A percentile compares a stretch with the other conserved stretches of the same genome.
Evolutionary conservation across 2,329 filamentous ascomycete genomes (phyloP).

Genomic region (Thielaviopsis musarum): DNA sequence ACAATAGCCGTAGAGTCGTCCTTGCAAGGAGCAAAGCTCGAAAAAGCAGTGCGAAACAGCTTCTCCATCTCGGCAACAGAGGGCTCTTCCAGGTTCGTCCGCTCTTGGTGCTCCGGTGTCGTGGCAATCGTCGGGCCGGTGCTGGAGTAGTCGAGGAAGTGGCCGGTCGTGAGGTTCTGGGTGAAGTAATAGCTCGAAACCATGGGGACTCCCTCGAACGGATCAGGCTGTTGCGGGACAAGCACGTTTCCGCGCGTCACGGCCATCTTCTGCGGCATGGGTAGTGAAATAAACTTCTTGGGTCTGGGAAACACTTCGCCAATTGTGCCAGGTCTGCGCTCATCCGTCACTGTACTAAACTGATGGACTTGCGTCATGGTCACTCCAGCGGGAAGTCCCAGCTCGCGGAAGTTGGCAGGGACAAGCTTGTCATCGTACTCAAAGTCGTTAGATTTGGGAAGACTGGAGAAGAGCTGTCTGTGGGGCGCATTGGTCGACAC

Average conservation of each 20-base stretch:
- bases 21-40: slow-evolving; percentile 59
- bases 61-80: slow-evolving; percentile 49
- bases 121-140: slow-evolving; percentile 19
- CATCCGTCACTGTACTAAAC: slow-evolving; percentile 22
- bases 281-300: slow-evolving; percentile 38
- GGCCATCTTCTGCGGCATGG: slow-evolving; percentile 42
- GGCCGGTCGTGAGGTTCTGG: slow-evolving; percentile 46
- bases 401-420: slow-evolving; percentile 37
- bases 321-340: slow-evolving; percentile 37
- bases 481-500: slow-evolving; percentile 59
- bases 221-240: slow-evolving; percentile 36
- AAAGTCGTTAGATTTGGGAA: slow-evolving; percentile 28
- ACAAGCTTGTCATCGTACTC: slow-evolving; percentile 16
- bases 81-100: slow-evolving; percentile 51
- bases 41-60: slow-evolving; percentile 61
- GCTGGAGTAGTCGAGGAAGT: slow-evolving; percentile 55
- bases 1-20: slow-evolving; percentile 58
- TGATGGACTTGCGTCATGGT: slow-evolving; percentile 24
- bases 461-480: slow-evolving; percentile 71
- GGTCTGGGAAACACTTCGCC: slow-evolving; percentile 40
- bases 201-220: slow-evolving; percentile 37
- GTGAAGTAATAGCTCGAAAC: slow-evolving; percentile 46
- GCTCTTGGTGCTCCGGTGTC: slow-evolving; percentile 34
- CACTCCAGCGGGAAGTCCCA: slow-evolving; percentile 57
- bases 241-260: slow-evolving; percentile 45